Evolutionary conservation across 73 alveolate species (phyloP), one percentile per base, ranked within the genome.

Genomic region (Paramecium octaurelia): DNA sequence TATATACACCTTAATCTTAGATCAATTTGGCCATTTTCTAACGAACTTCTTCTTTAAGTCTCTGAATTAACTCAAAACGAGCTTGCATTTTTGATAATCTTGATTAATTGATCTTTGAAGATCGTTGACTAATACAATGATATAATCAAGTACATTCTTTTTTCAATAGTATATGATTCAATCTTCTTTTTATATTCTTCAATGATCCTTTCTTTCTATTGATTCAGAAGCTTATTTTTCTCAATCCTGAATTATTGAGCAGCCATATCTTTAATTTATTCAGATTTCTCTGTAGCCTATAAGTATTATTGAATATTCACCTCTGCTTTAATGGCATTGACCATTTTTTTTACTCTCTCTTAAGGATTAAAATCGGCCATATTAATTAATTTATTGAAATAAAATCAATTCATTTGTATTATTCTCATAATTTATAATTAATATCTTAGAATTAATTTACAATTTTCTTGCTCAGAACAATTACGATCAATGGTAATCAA

Each of bases 21-120:
- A 94, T 75, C 29, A 92, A 70, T 34, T 59, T 54, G 27, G 44
- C 50, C 21, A 95, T 34, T 40, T 88, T 94, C 54, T 35, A 88
- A 68, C 86, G 73, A 64, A 94, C 88, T 46, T 92, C 96, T 58
- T 71, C 93, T 83, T 71, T 87, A 44, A 93, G 69, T 58, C 94
- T 93, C 57, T 92, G 94, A 83, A 94, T 95, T 36, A 93, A 89
- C 77, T 95, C 93, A 93, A 92, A 94, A 29, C 96, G 90, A 44
- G 95, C 95, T 70, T 85, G 85, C 98, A 95, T 95, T 84, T 95
- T 95, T 58, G 93, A 77, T 80, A 95, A 86, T 92, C 96, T 94
- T 70, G 86, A 94, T 57, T 88, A 86, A 76, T 95, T 95, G 43
- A 85, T 75, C 68, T 91, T 94, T 21, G 96, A 93, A 5, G 98